Evolutionary conservation across 441 rosid genomes (phyloP).

Genomic region (Bruguiera hainesii): DNA sequence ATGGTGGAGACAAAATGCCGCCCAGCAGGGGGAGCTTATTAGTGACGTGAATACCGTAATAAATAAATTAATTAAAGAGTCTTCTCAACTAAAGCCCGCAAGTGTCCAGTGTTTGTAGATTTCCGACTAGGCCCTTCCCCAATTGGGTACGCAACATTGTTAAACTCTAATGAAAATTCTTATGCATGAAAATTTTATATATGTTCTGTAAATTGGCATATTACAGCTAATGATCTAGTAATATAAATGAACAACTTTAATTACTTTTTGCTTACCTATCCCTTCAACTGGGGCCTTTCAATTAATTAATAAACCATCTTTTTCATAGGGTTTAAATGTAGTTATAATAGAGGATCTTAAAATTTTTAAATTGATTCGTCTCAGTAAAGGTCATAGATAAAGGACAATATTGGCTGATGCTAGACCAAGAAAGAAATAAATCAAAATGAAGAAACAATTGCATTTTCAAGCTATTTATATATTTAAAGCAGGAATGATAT

Average conservation of each 20-base stretch:
- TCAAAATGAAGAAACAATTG: too few relatives aligned
- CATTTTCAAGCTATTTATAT: neutral
- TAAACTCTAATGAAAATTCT: neutral
- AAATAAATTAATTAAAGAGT: neutral
- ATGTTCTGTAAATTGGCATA: too few relatives aligned
- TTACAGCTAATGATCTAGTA: too few relatives aligned
- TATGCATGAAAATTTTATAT: too few relatives aligned
- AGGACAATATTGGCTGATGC: slow-evolving; percentile 3
- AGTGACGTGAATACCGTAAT: too few relatives aligned
- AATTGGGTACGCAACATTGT: neutral
- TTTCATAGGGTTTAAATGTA: too few relatives aligned
- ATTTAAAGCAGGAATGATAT: neutral
- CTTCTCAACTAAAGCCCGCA: neutral
- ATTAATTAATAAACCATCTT: too few relatives aligned
- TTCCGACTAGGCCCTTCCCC: neutral
- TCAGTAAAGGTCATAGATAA: slow-evolving; percentile 7
- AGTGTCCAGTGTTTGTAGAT: slow-evolving; percentile 16
- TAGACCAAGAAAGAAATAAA: too few relatives aligned
- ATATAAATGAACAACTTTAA: too few relatives aligned
- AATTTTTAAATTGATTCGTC: slow-evolving; percentile 5
- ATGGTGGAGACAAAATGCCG: slow-evolving; percentile 30
- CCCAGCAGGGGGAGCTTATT: slow-evolving; percentile 20
- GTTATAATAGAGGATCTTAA: neutral
- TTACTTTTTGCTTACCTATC: too few relatives aligned
- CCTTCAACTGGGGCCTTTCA: too few relatives aligned